These are phyloP conservation scores for Pyrenopolyporus hunteri DNA, from an alignment of 495 filamentous ascomycete genomes.

Conservation along the genomic window DNA sequence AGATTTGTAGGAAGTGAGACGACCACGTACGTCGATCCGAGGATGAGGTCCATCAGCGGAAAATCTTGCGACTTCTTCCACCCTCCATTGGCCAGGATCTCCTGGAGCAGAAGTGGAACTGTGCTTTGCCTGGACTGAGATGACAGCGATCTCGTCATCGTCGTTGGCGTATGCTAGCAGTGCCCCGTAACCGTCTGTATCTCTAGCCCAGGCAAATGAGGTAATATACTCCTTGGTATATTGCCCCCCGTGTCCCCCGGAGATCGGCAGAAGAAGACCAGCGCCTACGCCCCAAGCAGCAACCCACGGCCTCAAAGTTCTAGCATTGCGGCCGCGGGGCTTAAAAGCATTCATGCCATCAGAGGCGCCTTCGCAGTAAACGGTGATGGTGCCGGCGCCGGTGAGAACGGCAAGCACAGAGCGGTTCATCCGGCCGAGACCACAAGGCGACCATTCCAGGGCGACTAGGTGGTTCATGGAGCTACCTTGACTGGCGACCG, in stretches of 20 bases:
- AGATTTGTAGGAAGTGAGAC: background rate
- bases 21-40: conserved; percentile 39
- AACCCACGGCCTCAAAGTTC: conserved; percentile 36
- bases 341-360: conserved; percentile 24
- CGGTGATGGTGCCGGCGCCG: conserved; percentile 46
- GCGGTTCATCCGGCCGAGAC: conserved; percentile 51
- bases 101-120: conserved; percentile 18
- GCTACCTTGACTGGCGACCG: conserved; percentile 51
- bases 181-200: conserved; percentile 45
- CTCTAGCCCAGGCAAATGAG: conserved; percentile 53
- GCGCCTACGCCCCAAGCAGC: conserved; percentile 54
- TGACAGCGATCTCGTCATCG: conserved; percentile 48
- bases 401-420: conserved; percentile 52
- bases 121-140: conserved; percentile 47
- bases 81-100: conserved; percentile 46
- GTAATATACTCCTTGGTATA: conserved; percentile 50
- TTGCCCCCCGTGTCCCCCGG: conserved; percentile 24
- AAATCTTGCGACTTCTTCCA: conserved; percentile 52
- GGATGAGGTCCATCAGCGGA: conserved; percentile 51
- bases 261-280: conserved; percentile 49
- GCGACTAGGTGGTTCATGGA: conserved; percentile 55
- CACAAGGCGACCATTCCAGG: conserved; percentile 53
- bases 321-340: conserved; percentile 26
- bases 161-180: conserved; percentile 54
- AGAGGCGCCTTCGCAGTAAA: conserved; percentile 52